Percentiles rank a stretch among this genome's conserved stretches.
These are phyloP conservation scores for Naganishia kalamii DNA, from an alignment of 768 basidiomycete genomes.

Conservation along the genomic window DNA sequence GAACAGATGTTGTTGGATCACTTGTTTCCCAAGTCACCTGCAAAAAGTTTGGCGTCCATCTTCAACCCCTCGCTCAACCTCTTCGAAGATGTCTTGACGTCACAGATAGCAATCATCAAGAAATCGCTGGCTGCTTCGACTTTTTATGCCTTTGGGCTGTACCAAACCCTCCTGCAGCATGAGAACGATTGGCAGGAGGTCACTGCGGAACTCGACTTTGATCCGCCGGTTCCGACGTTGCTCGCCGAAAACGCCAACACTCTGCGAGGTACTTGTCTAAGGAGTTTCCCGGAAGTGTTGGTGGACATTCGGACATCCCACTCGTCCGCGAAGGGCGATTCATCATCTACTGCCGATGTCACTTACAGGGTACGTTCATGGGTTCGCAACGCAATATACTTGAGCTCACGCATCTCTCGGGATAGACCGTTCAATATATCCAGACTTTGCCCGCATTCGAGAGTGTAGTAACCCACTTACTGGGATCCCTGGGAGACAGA, in stretches of 20 bases:
- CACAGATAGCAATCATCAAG: conserved; percentile 37
- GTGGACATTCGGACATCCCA: conserved; percentile 37
- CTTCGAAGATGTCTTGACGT: conserved; percentile 19
- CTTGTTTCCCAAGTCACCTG: conserved; percentile 34
- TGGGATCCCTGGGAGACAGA: conserved; percentile 38
- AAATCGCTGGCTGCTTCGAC: conserved; percentile 33
- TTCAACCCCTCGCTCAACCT: conserved; percentile 18
- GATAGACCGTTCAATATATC: conserved; percentile 35
- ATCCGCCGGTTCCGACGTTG: background rate
- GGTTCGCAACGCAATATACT: no score
- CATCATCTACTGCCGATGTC: conserved; percentile 30
- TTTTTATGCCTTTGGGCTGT: conserved; percentile 41
- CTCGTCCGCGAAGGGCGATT: conserved; percentile 16
- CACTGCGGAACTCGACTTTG: conserved; percentile 27
- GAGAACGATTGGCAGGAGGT: conserved; percentile 33
- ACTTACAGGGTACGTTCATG: conserved; percentile 35
- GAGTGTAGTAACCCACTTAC: conserved; percentile 29
- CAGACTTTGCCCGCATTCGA: conserved; percentile 37
- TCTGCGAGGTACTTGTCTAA: conserved; percentile 16
- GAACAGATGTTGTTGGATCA: conserved; percentile 38
- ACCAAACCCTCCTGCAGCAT: conserved; percentile 27
- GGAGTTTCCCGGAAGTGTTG: conserved; percentile 43
- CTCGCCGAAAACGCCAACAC: conserved; percentile 5
- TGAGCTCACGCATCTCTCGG: background rate
- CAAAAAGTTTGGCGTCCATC: conserved; percentile 26